phyloP scores from a whole-genome alignment of 2,329 filamentous ascomycete species.

The Paraconiothyrium sp. region DNA sequence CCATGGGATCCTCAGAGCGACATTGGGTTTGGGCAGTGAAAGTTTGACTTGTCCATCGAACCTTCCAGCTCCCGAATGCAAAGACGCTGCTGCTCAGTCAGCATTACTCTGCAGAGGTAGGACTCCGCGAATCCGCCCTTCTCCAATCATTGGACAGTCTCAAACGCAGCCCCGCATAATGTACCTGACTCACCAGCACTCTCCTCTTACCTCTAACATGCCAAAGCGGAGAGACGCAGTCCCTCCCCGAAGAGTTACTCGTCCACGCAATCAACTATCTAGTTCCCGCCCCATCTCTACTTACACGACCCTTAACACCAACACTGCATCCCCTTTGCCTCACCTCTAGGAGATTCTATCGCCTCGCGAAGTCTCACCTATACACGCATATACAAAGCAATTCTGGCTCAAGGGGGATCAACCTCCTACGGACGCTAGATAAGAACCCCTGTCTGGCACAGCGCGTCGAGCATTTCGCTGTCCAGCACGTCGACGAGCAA shows the following conservation, averaged over 20 bases:
- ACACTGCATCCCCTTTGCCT: background rate
- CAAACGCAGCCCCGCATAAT: too few relatives aligned
- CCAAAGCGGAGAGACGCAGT: too few relatives aligned
- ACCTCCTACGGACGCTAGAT: background rate
- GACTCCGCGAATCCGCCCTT: too few relatives aligned
- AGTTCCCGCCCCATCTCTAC: background rate
- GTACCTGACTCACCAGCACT: too few relatives aligned
- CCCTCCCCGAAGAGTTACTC: conserved; percentile 1
- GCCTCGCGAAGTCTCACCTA: background rate
- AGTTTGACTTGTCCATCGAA: too few relatives aligned
- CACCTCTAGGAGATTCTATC: background rate
- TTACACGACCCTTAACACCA: background rate
- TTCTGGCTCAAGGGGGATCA: background rate
- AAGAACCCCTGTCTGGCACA: background rate
- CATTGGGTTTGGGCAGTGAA: too few relatives aligned
- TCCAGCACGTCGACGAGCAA: background rate
- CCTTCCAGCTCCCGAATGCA: too few relatives aligned
- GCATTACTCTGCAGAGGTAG: too few relatives aligned
- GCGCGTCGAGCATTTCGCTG: background rate
- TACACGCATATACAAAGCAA: background rate
- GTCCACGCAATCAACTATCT: background rate
- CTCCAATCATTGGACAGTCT: too few relatives aligned
- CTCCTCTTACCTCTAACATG: too few relatives aligned
- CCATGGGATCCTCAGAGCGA: too few relatives aligned
- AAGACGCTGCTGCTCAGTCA: too few relatives aligned